These are phyloP conservation scores for Colletotrichum lupini DNA, from an alignment of 2,329 filamentous ascomycete species.

Conservation along the genomic window DNA sequence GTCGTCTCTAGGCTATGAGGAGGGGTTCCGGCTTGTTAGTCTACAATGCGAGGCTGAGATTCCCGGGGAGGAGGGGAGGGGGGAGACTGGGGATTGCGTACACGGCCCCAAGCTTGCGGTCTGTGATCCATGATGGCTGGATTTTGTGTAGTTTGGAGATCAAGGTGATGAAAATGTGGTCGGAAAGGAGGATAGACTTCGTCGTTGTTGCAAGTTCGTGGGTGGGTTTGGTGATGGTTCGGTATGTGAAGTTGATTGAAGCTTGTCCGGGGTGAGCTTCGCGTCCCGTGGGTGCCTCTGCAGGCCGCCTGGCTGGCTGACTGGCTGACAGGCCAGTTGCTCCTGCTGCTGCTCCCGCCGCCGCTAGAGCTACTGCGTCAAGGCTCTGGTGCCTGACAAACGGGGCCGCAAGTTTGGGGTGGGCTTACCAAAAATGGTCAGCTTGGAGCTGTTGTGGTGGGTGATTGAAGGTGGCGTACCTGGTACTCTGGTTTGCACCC, in stretches of 20 bases:
- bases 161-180: not conserved
- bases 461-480: not conserved
- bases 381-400: constrained; percentile 29
- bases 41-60: constrained; percentile 21
- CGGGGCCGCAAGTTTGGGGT: constrained; percentile 24
- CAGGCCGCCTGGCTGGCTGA: not conserved
- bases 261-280: constrained; percentile 38
- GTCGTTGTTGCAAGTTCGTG: constrained; percentile 19
- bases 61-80: constrained; percentile 33
- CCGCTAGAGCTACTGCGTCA: constrained; percentile 20
- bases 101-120: constrained; percentile 78
- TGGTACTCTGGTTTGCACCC: not conserved
- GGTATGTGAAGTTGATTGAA: constrained; percentile 23
- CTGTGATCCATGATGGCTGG: constrained; percentile 72
- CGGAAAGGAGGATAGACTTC: constrained; percentile 20
- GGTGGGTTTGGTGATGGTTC: constrained; percentile 1
- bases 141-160: not conserved
- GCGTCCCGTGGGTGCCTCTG: constrained; percentile 43
- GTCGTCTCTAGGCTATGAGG: constrained; percentile 88
- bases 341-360: constrained; percentile 11
- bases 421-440: constrained; percentile 26
- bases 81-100: constrained; percentile 54
- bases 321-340: constrained; percentile 3
- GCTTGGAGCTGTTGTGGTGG: constrained; percentile 18
- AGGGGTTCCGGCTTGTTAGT: constrained; percentile 35